These are phyloP conservation scores for Nothophytophthora sp. DNA, from an alignment of 352 stramenopile genomes.

Conservation along the genomic window DNA sequence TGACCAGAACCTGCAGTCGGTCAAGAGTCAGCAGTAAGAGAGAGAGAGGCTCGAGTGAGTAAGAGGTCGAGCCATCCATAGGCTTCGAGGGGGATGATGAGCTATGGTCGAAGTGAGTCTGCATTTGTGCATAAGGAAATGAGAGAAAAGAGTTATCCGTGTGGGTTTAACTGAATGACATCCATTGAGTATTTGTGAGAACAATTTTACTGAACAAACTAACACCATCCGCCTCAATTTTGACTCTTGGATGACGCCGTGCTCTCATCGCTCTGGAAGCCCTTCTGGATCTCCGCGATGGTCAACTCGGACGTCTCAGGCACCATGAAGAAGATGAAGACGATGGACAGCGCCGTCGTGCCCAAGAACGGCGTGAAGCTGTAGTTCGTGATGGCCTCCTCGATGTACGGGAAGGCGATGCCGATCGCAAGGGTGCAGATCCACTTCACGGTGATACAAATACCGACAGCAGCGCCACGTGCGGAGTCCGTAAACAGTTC, in stretches of 20 bases:
- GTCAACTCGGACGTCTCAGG: slow-evolving; percentile 55
- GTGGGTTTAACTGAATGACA: too few species aligned
- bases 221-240: background rate
- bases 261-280: slow-evolving; percentile 17
- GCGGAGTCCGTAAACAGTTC: slow-evolving; percentile 63
- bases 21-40: slow-evolving; percentile 22
- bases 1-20: slow-evolving; percentile 14
- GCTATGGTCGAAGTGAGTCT: too few species aligned
- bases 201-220: too few species aligned
- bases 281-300: slow-evolving; percentile 43
- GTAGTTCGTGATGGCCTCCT: slow-evolving; percentile 25
- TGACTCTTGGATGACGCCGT: background rate
- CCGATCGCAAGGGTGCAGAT: slow-evolving; percentile 41
- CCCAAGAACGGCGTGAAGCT: slow-evolving; percentile 44
- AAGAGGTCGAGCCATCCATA: too few species aligned
- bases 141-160: too few species aligned
- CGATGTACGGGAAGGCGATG: slow-evolving; percentile 45
- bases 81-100: too few species aligned
- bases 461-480: slow-evolving; percentile 32
- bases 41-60: too few species aligned
- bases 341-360: slow-evolving; percentile 28
- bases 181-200: too few species aligned
- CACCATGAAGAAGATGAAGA: slow-evolving; percentile 35
- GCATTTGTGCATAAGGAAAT: too few species aligned
- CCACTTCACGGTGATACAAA: slow-evolving; percentile 56